Evolutionary conservation across 345 rosid species (phyloP).

Genomic region (Hirschfeldia incana): DNA sequence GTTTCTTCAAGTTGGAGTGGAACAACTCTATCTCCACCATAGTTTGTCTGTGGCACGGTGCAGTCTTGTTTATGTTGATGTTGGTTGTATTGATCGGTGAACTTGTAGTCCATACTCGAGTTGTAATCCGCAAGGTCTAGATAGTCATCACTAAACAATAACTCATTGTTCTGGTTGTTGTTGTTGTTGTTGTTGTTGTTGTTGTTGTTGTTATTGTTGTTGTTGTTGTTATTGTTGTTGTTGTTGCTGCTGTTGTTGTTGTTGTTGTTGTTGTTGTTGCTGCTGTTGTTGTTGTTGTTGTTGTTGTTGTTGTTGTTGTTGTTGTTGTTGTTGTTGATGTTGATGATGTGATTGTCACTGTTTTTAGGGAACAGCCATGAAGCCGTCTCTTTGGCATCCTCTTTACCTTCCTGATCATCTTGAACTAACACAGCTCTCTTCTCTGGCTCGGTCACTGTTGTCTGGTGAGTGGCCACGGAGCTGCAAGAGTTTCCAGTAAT

Average conservation of each 20-base stretch:
- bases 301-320: conserved; percentile 32
- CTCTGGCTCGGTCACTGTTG: conserved; percentile 13
- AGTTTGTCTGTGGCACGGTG: conserved; percentile 45
- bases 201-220: conserved; percentile 20
- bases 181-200: conserved; percentile 6
- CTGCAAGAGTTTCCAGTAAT: conserved; percentile 46
- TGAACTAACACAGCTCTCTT: conserved; percentile 39
- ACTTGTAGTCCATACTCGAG: conserved; percentile 54
- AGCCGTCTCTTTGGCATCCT: conserved; percentile 68
- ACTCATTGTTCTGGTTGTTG: conserved; percentile 43
- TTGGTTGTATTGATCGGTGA: conserved; percentile 40
- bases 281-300: conserved; percentile 4
- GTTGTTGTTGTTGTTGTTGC: conserved; percentile 31
- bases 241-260: conserved; percentile 20
- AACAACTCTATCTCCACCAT: conserved; percentile 67
- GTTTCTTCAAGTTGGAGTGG: conserved; percentile 56
- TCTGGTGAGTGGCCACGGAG: conserved; percentile 31
- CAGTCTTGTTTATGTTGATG: conserved; percentile 29
- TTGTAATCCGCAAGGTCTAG: conserved; percentile 66
- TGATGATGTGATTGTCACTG: conserved; percentile 2
- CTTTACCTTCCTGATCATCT: conserved; percentile 44
- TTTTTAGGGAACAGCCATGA: conserved; percentile 63
- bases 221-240: conserved; percentile 25
- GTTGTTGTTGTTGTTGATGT: conserved; percentile 4
- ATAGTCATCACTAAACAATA: conserved; percentile 57